Percentiles rank a stretch among this genome's conserved stretches.
These are phyloP conservation scores for Botryobasidium botryosum DNA, from an alignment of 768 basidiomycete genomes.

Conservation along the genomic window DNA sequence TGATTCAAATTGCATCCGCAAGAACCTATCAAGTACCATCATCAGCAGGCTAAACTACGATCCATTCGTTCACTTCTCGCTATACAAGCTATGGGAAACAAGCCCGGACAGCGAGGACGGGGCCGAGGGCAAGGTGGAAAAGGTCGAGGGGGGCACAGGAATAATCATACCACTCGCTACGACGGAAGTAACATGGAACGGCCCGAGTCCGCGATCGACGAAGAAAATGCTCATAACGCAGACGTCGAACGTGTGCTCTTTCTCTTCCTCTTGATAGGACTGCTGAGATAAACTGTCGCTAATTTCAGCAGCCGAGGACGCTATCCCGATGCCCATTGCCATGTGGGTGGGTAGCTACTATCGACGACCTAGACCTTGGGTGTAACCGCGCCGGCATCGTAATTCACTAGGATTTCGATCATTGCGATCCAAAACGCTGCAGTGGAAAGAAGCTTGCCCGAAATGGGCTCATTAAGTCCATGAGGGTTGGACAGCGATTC, in stretches of 20 bases:
- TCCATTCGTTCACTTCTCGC: too few relatives aligned
- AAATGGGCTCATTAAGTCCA: constrained; percentile 65
- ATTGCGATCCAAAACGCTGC: constrained; percentile 82
- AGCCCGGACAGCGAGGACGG: too few relatives aligned
- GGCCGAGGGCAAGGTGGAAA: background rate
- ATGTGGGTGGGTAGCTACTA: constrained; percentile 71
- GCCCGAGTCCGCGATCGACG: constrained; percentile 43
- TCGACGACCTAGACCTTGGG: background rate
- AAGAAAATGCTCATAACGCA: constrained; percentile 24
- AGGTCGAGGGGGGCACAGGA: background rate
- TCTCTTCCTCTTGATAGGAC: background rate
- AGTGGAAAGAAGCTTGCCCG: constrained; percentile 84
- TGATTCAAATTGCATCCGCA: too few relatives aligned
- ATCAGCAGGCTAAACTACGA: too few relatives aligned
- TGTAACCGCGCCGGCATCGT: constrained; percentile 1
- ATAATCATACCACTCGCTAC: background rate
- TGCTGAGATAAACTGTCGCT: background rate
- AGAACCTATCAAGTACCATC: too few relatives aligned
- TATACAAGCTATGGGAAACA: too few relatives aligned
- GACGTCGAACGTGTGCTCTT: constrained; percentile 16
- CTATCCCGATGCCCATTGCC: constrained; percentile 50
- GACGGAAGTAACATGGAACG: constrained; percentile 24
- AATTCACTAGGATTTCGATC: constrained; percentile 85
- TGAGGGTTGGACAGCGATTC: constrained; percentile 73
- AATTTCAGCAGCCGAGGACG: background rate